Evolutionary conservation across 1,139 yeast species (phyloP), one percentile per base, ranked within the genome.

Genomic region (Pichia sp.): DNA sequence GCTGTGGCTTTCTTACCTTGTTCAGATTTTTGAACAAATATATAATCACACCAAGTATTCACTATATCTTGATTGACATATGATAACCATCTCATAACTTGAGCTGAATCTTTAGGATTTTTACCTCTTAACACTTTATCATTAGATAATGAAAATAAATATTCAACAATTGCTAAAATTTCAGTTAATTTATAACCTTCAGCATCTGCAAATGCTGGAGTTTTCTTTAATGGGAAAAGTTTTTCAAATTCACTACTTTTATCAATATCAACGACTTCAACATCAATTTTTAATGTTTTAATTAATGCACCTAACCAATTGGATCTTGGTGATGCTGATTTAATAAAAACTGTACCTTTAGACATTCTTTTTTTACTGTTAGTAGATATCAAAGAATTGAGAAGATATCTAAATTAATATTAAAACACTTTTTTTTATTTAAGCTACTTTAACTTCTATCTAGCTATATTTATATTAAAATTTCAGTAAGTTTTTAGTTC

Each of bases 271-370:
- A 66, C 57, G 37, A 73, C 50, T 52, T 68, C 65, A 58, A 74
- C 64, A 51, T 74, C 78, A 54, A 75, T 66, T 51, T 69, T 65
- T 58, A 55, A 39, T 28, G 44, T 34, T 42, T 53, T 55, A 32
- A 47, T 50, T 4, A 55, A 42, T 31, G 48, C 53, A 39, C 48
- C 51, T 40, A 55, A 47, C 37, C 56, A 48, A 39, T 56, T 49
- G 4, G 59, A 55, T 53, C 60, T 51, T 53, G 60, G 56, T 10
- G 59, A 55, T n/a, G 35, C 41, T 18, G 49, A 36, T 34, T 28
- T 38, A 39, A 55, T 46, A 51, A 44, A 56, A 31, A 56, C 37
- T 10, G 57, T 53, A 40, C 58, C 60, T 26, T 40, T 6, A 5
- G 61, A 53, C 57, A 57, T 56, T 18, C 18, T 18, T 18, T 18